phyloP scores from a whole-genome alignment of 768 basidiomycete species.

The Imleria badia region DNA sequence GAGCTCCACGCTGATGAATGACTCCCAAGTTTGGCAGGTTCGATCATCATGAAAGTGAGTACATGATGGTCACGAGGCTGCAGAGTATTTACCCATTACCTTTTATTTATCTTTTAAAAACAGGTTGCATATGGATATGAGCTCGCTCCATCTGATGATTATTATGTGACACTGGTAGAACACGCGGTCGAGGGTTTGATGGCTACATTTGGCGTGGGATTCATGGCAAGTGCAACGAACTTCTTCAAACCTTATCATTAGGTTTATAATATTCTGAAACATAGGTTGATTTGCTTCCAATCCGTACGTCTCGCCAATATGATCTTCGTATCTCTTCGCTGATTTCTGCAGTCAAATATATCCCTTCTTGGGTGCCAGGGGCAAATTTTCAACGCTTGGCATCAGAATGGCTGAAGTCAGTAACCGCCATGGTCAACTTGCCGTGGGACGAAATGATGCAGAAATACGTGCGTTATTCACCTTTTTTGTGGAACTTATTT shows the following conservation, averaged over 20 bases:
- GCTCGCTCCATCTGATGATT: constrained; percentile 2
- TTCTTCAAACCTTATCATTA: background rate
- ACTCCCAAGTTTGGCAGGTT: background rate
- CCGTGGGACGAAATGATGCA: constrained; percentile 3
- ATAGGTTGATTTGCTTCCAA: constrained; percentile 1
- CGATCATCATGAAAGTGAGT: constrained; percentile 3
- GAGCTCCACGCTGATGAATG: background rate
- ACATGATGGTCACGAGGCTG: no score
- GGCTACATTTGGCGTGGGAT: constrained; percentile 5
- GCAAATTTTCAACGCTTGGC: constrained; percentile 4
- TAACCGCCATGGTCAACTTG: constrained; percentile 1
- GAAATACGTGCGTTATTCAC: constrained; percentile 1
- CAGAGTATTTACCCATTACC: background rate
- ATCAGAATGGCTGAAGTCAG: constrained; percentile 1
- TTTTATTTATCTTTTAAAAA: background rate
- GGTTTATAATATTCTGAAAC: background rate
- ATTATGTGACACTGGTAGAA: constrained; percentile 1
- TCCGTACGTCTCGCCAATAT: background rate
- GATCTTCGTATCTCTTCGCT: background rate
- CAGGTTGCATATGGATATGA: constrained; percentile 3
- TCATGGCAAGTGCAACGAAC: background rate
- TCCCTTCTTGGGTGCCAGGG: constrained; percentile 2
- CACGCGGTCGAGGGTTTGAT: constrained; percentile 4
- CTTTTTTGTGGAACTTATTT: background rate
- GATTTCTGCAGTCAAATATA: constrained; percentile 1